These are phyloP conservation scores for Clarireedia monteithiana DNA, from an alignment of 2,329 filamentous ascomycete genomes.

Conservation along the genomic window DNA sequence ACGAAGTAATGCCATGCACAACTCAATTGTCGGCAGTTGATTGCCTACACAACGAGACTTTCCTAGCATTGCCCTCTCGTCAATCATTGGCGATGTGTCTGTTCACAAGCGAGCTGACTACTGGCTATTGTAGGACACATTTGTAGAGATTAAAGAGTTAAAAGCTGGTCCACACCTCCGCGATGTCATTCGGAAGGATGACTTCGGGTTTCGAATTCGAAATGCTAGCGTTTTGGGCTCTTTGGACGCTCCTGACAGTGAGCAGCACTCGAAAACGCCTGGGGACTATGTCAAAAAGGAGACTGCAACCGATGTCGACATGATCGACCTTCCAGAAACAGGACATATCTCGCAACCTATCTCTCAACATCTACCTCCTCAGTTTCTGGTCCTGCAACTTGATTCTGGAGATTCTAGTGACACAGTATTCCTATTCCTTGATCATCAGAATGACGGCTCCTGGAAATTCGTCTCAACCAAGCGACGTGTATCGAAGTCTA, in stretches of 20 bases:
- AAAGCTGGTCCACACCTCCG: conserved; percentile 60
- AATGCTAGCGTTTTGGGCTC: conserved; percentile 70
- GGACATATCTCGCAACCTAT: neutral
- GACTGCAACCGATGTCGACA: conserved; percentile 6
- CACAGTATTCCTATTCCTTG: conserved; percentile 69
- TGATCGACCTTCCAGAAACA: conserved; percentile 1
- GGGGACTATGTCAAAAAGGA: conserved; percentile 31
- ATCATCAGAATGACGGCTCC: conserved; percentile 36
- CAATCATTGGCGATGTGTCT: too few relatives aligned
- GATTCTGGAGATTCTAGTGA: conserved; percentile 49
- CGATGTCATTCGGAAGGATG: conserved; percentile 66
- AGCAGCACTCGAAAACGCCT: conserved; percentile 13
- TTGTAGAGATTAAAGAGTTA: conserved; percentile 74
- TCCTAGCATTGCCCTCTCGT: too few relatives aligned
- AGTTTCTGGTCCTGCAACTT: conserved; percentile 70
- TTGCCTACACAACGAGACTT: too few relatives aligned
- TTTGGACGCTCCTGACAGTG: conserved; percentile 31
- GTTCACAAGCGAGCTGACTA: too few relatives aligned
- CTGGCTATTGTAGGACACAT: conserved; percentile 51
- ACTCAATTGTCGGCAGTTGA: too few relatives aligned
- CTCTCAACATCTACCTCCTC: conserved; percentile 53
- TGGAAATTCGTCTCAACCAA: conserved; percentile 42
- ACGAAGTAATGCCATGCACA: too few relatives aligned
- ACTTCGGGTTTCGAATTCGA: conserved; percentile 73
- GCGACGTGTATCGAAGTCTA: conserved; percentile 42